phyloP scores from a whole-genome alignment of 2,329 filamentous ascomycete genomes.

The Graphiopsis chlorocephala region DNA sequence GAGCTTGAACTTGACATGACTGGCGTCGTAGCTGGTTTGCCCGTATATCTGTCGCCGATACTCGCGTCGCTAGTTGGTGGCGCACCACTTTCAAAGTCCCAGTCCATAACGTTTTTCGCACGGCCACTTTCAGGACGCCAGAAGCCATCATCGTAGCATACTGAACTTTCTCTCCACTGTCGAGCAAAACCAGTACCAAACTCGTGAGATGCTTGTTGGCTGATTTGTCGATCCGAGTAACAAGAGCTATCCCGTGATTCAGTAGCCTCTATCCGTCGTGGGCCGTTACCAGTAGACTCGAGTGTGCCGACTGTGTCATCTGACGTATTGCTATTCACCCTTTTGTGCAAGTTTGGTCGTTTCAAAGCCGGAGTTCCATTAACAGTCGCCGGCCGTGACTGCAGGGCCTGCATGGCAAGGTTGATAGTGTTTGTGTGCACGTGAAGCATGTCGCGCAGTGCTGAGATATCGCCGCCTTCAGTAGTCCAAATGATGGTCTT shows the following conservation, averaged over 20 bases:
- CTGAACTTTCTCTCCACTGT: neutral
- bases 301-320: constrained; percentile 21
- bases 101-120: constrained; percentile 20
- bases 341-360: constrained; percentile 12
- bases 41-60: constrained; percentile 18
- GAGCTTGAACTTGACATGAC: neutral
- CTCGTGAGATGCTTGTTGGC: neutral
- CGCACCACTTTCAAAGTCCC: constrained; percentile 26
- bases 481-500: constrained; percentile 47
- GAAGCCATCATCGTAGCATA: neutral
- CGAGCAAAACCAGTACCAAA: neutral
- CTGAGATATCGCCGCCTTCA: constrained; percentile 42
- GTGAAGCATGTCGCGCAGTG: constrained; percentile 40
- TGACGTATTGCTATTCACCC: constrained; percentile 18
- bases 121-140: neutral
- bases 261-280: neutral
- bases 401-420: constrained; percentile 41
- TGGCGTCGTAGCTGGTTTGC: neutral
- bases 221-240: neutral
- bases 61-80: constrained; percentile 18
- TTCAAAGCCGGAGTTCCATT: constrained; percentile 24
- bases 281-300: neutral
- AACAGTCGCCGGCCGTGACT: constrained; percentile 38
- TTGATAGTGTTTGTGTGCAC: constrained; percentile 44
- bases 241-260: neutral